Percentiles rank a stretch among this genome's conserved stretches.
Conservation (phyloP, 371 early-diverging fungal species). For the Mucor irregularis region DNA sequence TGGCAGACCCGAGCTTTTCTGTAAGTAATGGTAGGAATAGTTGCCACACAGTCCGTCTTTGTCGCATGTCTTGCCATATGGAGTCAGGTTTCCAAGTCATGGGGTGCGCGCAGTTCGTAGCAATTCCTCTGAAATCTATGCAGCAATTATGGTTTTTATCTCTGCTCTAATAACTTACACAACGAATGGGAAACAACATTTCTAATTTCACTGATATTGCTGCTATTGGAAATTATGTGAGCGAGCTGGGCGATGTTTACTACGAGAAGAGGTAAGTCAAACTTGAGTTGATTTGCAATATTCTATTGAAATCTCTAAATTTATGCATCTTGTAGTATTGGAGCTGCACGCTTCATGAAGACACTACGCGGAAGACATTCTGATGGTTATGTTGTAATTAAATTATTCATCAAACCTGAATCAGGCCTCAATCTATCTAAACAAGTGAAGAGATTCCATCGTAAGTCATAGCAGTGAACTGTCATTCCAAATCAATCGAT, state of each 20-base stretch:
- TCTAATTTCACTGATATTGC: conserved; percentile 67
- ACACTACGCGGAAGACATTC: conserved; percentile 81
- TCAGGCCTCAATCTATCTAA: conserved; percentile 59
- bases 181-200: conserved; percentile 67
- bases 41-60: too few relatives aligned
- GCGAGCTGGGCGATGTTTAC: conserved; percentile 71
- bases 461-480: too few relatives aligned
- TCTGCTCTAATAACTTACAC: not conserved
- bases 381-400: conserved; percentile 82
- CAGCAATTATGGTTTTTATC: too few relatives aligned
- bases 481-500: not conserved
- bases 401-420: conserved; percentile 90
- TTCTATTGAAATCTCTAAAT: not conserved
- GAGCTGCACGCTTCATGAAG: conserved; percentile 92
- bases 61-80: too few relatives aligned
- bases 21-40: too few relatives aligned
- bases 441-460: conserved; percentile 61
- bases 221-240: conserved; percentile 69
- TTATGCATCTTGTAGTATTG: conserved; percentile 60
- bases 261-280: conserved; percentile 67
- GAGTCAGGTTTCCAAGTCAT: too few relatives aligned
- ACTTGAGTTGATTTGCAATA: not conserved
- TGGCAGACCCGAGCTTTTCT: too few relatives aligned
- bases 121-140: too few relatives aligned
- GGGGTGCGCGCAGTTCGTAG: too few relatives aligned